phyloP scores from a whole-genome alignment of 805 yeast genomes.

The Pichia ethanolica region DNA sequence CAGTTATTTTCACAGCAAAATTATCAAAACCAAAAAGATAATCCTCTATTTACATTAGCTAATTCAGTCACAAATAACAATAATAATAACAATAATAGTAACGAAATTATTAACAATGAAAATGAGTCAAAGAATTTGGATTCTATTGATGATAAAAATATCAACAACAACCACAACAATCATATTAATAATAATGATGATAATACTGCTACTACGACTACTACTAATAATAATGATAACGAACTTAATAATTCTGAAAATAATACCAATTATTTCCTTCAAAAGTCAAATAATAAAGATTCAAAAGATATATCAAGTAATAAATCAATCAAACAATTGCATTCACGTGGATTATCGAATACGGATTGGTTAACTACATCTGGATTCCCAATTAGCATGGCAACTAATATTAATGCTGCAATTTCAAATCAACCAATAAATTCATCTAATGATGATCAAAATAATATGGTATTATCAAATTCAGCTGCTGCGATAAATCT shows the following conservation, averaged over 20 bases:
- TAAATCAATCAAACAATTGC: not conserved
- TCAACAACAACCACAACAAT: too few species aligned
- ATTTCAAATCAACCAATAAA: not conserved
- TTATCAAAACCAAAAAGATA: slow-evolving; percentile 8
- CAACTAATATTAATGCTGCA: slow-evolving; percentile 1
- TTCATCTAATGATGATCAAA: not conserved
- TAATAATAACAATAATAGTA: not conserved
- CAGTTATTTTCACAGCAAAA: not conserved
- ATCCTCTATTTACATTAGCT: slow-evolving; percentile 26
- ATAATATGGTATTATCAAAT: not conserved
- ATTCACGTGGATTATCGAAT: not conserved
- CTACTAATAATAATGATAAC: not conserved
- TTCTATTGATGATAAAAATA: too few species aligned
- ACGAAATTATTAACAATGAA: not conserved
- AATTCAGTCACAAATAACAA: slow-evolving; percentile 17
- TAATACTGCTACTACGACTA: not conserved
- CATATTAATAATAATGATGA: too few species aligned
- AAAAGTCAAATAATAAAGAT: too few species aligned
- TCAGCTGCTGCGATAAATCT: not conserved
- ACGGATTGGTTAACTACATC: slow-evolving; percentile 2
- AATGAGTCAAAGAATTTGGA: not conserved
- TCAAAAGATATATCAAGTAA: too few species aligned
- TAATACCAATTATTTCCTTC: too few species aligned
- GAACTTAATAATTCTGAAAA: not conserved
- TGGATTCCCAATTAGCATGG: slow-evolving; percentile 1